phyloP scores from a whole-genome alignment of 768 basidiomycete genomes.

The Scleroderma bovista region DNA sequence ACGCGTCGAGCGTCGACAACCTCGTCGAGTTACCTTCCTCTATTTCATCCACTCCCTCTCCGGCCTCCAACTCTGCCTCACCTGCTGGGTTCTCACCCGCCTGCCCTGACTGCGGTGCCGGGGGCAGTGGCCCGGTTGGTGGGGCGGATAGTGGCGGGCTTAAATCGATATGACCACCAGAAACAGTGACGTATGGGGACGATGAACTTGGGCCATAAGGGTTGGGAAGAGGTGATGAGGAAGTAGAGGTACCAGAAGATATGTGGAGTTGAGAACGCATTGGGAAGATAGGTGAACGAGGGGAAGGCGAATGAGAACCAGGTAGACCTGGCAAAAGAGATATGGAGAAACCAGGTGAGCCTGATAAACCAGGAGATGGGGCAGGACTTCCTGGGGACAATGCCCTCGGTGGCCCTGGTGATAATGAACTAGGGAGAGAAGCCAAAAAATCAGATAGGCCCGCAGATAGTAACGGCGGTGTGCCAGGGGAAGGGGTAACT shows the following conservation, averaged over 20 bases:
- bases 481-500: constrained; percentile 6
- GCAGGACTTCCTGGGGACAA: not conserved
- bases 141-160: constrained; percentile 4
- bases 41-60: too few relatives aligned
- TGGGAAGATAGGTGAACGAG: constrained; percentile 17
- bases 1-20: constrained; percentile 22
- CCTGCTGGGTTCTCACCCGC: not conserved
- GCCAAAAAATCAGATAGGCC: constrained; percentile 9
- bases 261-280: not conserved
- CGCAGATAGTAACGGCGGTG: constrained; percentile 8
- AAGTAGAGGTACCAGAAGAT: constrained; percentile 5
- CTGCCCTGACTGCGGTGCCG: not conserved
- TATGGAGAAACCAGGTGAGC: not conserved
- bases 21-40: constrained; percentile 16
- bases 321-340: constrained; percentile 10
- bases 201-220: not conserved
- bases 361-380: constrained; percentile 2
- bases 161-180: not conserved
- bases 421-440: constrained; percentile 4
- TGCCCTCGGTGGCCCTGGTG: constrained; percentile 1
- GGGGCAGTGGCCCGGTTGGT: constrained; percentile 7
- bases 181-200: not conserved
- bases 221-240: constrained; percentile 7
- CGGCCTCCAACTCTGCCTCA: not conserved
- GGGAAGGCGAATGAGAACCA: constrained; percentile 16